Evolutionary conservation across 306 rosid genomes (phyloP).

Genomic region (Astragalus membranaceus): DNA sequence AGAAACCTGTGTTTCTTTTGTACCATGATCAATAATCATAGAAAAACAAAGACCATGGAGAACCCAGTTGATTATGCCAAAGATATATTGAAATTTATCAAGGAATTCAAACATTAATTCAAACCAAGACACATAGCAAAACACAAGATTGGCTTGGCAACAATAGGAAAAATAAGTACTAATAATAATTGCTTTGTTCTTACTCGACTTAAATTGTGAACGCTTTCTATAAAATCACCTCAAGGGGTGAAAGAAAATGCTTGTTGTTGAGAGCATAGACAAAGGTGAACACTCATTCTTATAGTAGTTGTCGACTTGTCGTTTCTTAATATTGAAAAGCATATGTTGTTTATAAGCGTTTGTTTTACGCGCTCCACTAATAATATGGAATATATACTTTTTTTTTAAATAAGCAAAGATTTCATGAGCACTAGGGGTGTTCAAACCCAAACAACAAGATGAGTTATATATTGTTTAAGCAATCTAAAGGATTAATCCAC

Average conservation of each 20-base stretch:
- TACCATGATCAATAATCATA: background rate
- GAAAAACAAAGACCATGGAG: background rate
- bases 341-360: slow-evolving; percentile 6
- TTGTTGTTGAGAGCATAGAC: background rate
- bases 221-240: background rate
- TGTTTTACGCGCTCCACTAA: background rate
- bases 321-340: background rate
- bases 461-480: too few relatives aligned
- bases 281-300: background rate
- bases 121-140: background rate
- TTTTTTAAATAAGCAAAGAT: too few relatives aligned
- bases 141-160: background rate
- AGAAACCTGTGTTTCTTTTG: too few relatives aligned
- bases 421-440: too few relatives aligned
- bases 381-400: background rate
- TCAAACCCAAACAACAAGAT: too few relatives aligned
- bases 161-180: background rate
- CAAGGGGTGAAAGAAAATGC: background rate
- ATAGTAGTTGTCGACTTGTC: too few relatives aligned
- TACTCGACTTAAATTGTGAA: slow-evolving; percentile 5
- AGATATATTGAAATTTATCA: slow-evolving; percentile 4
- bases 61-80: background rate
- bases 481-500: too few relatives aligned
- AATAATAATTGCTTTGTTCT: slow-evolving; percentile 5
- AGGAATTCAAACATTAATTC: background rate